Evolutionary conservation across 371 early-diverging fungal species (phyloP), one percentile per base, ranked within the genome.

Genomic region (Umbelopsis sp.): DNA sequence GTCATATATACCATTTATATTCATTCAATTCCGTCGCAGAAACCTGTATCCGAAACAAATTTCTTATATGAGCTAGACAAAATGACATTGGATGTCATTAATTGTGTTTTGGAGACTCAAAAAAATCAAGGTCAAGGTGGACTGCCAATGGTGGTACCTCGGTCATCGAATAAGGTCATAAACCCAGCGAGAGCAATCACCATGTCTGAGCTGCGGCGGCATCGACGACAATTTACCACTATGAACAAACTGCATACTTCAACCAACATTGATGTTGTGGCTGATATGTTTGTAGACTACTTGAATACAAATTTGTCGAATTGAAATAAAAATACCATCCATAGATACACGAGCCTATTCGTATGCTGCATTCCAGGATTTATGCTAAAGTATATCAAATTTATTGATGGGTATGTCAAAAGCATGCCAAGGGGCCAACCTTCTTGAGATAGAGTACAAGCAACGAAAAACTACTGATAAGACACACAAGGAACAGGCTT

Each of bases 21-120:
- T 63, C n/a, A 62, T 66, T 53, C 50, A 66, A 24, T 53, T 22
- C 2, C 12, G 11, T n/a, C 12, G 32, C 25, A 85, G 86, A 95
- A 94, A 82, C 96, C 97, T 0, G 90, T 93, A 0, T 89, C 92
- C 18, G 93, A 92, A 45, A 93, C 97, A 22, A 96, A 96, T 74
- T 96, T 96, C 70, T 80, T 97, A 45, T 91, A 93, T 67, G 95
- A 96, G 73, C 83, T 97, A 65, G 98, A 98, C 70, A 83, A 87
- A 63, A 85, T 88, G 12, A 93, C 95, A 0, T 80, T 90, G 70
- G 91, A 92, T 44, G 84, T 97, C n/a, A 89, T 94, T 18, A 88
- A 91, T 67, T 88, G 87, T 0, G 78, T 96, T 16, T 70, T 95
- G 51, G 91, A 91, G 35, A 89, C 88, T 20, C 96, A 95, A 76